Conservation (phyloP, 306 rosid species). For the Mucuna pruriens region DNA sequence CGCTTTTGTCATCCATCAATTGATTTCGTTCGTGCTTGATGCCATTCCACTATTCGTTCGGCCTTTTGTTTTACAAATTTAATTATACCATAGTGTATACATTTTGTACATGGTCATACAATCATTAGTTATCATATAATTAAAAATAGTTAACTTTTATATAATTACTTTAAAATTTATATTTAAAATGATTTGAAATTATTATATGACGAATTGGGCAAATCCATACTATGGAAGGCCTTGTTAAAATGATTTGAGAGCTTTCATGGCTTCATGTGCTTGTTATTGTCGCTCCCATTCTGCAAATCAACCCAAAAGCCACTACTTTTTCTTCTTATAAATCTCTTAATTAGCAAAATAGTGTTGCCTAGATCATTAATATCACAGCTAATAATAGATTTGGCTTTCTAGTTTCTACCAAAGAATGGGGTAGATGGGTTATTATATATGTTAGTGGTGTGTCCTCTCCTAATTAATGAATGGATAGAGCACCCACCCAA, state of each 20-base stretch:
- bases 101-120: too few relatives aligned
- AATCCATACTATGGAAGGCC: not conserved
- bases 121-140: too few relatives aligned
- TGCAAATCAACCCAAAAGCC: constrained; percentile 12
- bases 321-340: not conserved
- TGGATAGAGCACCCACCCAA: constrained; percentile 9
- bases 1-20: not conserved
- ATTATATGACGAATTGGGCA: not conserved
- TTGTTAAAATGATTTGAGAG: not conserved
- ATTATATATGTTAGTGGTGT: not conserved
- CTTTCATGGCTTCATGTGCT: not conserved
- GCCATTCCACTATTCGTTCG: not conserved
- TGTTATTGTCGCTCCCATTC: not conserved
- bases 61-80: not conserved
- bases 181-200: not conserved
- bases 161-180: not conserved
- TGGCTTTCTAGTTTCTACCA: not conserved
- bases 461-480: constrained; percentile 33
- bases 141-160: not conserved
- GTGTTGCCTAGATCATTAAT: not conserved
- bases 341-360: not conserved
- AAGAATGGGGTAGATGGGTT: not conserved
- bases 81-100: too few relatives aligned
- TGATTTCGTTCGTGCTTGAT: not conserved
- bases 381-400: constrained; percentile 9